Conservation (phyloP, 2,329 filamentous ascomycete genomes). For the Aspergillus arachidicola region DNA sequence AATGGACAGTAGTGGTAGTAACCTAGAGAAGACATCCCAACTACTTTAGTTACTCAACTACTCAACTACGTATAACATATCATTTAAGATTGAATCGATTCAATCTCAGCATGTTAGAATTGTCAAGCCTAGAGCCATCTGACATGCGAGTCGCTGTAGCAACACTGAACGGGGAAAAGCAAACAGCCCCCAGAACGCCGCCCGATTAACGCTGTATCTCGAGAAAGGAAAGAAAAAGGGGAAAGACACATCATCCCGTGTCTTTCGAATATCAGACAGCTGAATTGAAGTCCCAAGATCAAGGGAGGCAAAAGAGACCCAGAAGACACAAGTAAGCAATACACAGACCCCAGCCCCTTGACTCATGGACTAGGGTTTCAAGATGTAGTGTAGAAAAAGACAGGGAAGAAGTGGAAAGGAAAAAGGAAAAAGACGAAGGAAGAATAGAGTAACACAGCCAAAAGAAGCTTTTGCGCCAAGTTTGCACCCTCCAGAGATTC, state of each 20-base stretch:
- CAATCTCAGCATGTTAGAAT: constrained; percentile 8
- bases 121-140: constrained; percentile 9
- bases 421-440: constrained; percentile 18
- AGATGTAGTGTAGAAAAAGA: neutral
- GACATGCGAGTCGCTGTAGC: constrained; percentile 2
- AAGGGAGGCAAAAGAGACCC: constrained; percentile 8
- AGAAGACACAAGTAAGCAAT: constrained; percentile 11
- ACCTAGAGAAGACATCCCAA: neutral
- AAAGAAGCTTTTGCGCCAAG: constrained; percentile 32
- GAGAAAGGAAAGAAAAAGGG: constrained; percentile 4
- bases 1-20: neutral
- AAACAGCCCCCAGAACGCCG: constrained; percentile 25
- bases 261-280: constrained; percentile 22
- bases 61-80: neutral
- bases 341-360: constrained; percentile 6
- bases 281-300: constrained; percentile 16
- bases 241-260: constrained; percentile 13
- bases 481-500: constrained; percentile 32
- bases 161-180: constrained; percentile 5
- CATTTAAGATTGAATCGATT: constrained; percentile 1
- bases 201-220: constrained; percentile 10
- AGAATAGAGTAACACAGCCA: constrained; percentile 28
- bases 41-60: neutral
- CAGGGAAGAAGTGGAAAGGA: constrained; percentile 13
- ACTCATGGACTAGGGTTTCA: neutral